Percentiles rank a stretch among this genome's conserved stretches.
These are phyloP conservation scores for Vanderwaltozyma polyspora DNA, from an alignment of 805 yeast species.

Conservation along the genomic window DNA sequence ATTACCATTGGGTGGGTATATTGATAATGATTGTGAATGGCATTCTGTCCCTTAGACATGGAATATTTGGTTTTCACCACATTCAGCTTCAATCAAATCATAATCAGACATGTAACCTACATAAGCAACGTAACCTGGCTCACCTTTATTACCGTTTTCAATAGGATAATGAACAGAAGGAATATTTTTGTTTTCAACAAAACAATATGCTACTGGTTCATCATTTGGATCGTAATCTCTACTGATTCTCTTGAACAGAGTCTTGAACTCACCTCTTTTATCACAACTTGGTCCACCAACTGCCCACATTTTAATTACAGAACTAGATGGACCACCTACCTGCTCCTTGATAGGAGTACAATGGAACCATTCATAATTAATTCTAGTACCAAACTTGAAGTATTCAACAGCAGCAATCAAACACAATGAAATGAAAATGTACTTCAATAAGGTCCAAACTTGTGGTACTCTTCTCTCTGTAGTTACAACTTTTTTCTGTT, in stretches of 20 bases:
- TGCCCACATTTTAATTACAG: constrained; percentile 26
- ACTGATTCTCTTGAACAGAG: constrained; percentile 30
- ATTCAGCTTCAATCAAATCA: constrained; percentile 13
- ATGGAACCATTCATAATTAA: constrained; percentile 36
- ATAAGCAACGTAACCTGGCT: constrained; percentile 27
- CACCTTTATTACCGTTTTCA: constrained; percentile 23
- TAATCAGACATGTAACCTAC: constrained; percentile 23
- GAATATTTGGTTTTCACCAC: constrained; percentile 19
- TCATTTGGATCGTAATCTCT: constrained; percentile 32
- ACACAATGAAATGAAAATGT: constrained; percentile 19
- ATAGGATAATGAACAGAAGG: constrained; percentile 25
- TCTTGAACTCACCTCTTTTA: constrained; percentile 32
- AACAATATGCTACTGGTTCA: constrained; percentile 28
- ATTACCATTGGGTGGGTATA: too few species aligned
- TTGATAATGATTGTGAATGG: too few species aligned
- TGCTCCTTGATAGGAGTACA: constrained; percentile 28
- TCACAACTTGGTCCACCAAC: constrained; percentile 36
- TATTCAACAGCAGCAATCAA: constrained; percentile 33
- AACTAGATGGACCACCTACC: constrained; percentile 14
- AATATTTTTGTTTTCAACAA: constrained; percentile 24
- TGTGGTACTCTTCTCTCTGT: constrained; percentile 4
- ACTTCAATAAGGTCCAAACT: constrained; percentile 19
- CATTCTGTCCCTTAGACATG: too few species aligned
- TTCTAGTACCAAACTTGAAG: constrained; percentile 31
- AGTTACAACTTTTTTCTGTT: neutral